Percentiles rank a stretch among this genome's conserved stretches.
These are phyloP conservation scores for Apiotrichum brassicae DNA, from an alignment of 1,284 basidiomycete species.

Conservation along the genomic window DNA sequence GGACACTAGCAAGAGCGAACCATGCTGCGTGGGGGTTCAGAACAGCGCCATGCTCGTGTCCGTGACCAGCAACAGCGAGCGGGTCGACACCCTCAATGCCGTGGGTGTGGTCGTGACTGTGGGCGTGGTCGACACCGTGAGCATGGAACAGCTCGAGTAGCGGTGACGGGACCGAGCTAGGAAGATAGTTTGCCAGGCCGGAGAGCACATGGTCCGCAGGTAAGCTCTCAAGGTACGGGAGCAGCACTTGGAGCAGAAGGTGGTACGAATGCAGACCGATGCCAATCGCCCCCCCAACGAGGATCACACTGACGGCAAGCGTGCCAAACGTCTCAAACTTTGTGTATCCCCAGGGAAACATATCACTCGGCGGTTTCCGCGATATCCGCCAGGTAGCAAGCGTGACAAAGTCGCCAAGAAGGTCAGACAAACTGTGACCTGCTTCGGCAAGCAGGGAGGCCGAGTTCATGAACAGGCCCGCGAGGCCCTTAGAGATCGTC, in stretches of 20 bases:
- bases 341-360: constrained; percentile 60
- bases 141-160: constrained; percentile 46
- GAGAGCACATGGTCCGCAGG: constrained; percentile 38
- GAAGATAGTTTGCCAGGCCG: constrained; percentile 35
- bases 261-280: constrained; percentile 88
- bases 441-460: constrained; percentile 91
- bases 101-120: constrained; percentile 17
- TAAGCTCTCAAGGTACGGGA: constrained; percentile 46
- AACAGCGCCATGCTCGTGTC: constrained; percentile 29
- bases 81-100: constrained; percentile 1
- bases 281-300: constrained; percentile 78
- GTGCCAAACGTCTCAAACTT: constrained; percentile 94
- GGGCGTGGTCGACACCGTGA: constrained; percentile 51
- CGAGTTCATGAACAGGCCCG: constrained; percentile 76
- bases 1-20: constrained; percentile 77
- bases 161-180: constrained; percentile 42
- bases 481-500: constrained; percentile 74
- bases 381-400: constrained; percentile 87
- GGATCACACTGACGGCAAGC: constrained; percentile 70
- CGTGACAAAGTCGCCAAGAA: constrained; percentile 70
- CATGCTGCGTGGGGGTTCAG: constrained; percentile 94
- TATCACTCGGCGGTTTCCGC: constrained; percentile 64
- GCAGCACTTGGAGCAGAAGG: constrained; percentile 42
- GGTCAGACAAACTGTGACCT: constrained; percentile 84
- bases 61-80: constrained; percentile 18